phyloP scores from a whole-genome alignment of 805 yeast genomes.

The Kodamaea neixiangensis region DNA sequence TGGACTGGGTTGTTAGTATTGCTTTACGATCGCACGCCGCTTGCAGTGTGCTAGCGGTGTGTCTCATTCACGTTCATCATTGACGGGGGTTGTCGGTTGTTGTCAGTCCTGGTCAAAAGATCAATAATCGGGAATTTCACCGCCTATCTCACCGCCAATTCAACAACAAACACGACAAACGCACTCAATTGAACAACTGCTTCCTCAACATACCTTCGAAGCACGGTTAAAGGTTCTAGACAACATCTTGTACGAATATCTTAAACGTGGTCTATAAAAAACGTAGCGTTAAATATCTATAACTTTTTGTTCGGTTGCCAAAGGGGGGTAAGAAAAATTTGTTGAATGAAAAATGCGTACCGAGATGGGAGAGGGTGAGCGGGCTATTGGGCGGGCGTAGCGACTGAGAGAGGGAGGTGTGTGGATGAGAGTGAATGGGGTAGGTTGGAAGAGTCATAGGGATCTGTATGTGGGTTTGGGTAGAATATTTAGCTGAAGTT shows the following conservation, averaged over 20 bases:
- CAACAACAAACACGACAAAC: neutral
- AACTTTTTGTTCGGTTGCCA: neutral
- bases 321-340: constrained; percentile 9
- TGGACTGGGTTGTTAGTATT: constrained; percentile 27
- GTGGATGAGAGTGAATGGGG: neutral
- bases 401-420: neutral
- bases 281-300: neutral
- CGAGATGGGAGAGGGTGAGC: constrained; percentile 7
- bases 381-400: neutral
- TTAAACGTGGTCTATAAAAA: constrained; percentile 4
- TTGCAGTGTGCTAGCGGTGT: no score
- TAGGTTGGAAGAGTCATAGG: no score
- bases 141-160: neutral
- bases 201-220: constrained; percentile 38
- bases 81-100: constrained; percentile 1
- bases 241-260: constrained; percentile 30
- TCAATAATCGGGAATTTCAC: neutral
- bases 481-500: no score
- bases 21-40: no score
- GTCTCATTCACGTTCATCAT: no score
- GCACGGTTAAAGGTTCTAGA: constrained; percentile 46
- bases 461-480: no score
- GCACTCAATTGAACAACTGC: neutral
- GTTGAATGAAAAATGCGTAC: constrained; percentile 8
- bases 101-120: neutral